These are phyloP conservation scores for Mortierella sp. DNA, from an alignment of 371 early-diverging fungal genomes.

Conservation along the genomic window DNA sequence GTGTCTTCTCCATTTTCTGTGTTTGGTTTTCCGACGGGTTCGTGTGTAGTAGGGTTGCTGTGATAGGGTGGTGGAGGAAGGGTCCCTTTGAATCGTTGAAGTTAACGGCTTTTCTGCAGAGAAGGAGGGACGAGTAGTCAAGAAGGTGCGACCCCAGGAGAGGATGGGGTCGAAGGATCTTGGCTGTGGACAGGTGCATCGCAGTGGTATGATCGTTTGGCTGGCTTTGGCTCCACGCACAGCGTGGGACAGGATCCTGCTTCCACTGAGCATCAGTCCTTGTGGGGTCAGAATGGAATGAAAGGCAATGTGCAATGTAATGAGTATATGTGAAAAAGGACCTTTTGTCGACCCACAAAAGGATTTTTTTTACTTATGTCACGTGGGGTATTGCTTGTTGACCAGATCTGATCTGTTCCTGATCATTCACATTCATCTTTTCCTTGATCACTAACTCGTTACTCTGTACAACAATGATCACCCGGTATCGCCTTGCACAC, in stretches of 20 bases:
- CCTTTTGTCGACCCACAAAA: neutral
- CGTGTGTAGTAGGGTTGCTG: too few relatives aligned
- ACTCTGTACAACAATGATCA: neutral
- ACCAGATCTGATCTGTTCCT: too few relatives aligned
- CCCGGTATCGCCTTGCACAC: neutral
- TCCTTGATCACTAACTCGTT: neutral
- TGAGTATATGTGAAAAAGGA: too few relatives aligned
- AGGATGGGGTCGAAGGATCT: neutral
- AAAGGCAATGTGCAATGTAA: too few relatives aligned
- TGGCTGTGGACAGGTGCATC: neutral
- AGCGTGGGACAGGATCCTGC: too few relatives aligned
- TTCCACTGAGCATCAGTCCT: too few relatives aligned
- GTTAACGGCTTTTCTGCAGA: too few relatives aligned
- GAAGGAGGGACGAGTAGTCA: neutral
- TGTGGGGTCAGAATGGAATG: neutral
- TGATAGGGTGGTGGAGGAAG: too few relatives aligned
- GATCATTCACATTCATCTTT: neutral
- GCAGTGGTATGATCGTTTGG: neutral
- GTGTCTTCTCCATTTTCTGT: neutral
- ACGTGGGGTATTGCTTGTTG: too few relatives aligned
- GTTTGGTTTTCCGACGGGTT: neutral
- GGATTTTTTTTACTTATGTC: too few relatives aligned
- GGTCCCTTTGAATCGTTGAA: neutral
- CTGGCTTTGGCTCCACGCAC: neutral
- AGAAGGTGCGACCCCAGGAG: neutral